Percentiles rank a stretch among this genome's conserved stretches.
These are phyloP conservation scores for Quercus engelmannii DNA, from an alignment of 306 rosid genomes.

Conservation along the genomic window DNA sequence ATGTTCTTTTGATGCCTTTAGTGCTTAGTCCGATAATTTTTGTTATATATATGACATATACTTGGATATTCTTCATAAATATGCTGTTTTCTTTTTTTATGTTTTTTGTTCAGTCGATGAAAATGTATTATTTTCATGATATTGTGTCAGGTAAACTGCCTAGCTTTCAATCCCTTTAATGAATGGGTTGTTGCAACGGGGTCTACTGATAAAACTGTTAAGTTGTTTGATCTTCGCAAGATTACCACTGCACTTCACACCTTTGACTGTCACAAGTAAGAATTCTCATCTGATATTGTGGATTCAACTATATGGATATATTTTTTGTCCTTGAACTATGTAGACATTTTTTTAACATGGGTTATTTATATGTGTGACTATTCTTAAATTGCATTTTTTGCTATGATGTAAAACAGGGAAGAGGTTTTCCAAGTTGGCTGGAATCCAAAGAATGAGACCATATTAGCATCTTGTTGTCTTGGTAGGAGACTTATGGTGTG, in stretches of 20 bases:
- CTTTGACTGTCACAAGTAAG: conserved; percentile 92
- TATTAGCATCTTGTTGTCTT: conserved; percentile 94
- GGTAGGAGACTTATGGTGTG: conserved; percentile 99
- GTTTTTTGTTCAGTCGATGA: conserved; percentile 4
- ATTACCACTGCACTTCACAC: conserved; percentile 74
- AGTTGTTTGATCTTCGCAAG: conserved; percentile 89
- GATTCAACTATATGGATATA: conserved; percentile 2
- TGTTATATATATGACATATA: background rate
- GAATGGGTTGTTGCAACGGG: conserved; percentile 99
- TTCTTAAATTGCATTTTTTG: conserved; percentile 20
- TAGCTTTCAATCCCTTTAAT: conserved; percentile 95
- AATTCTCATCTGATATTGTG: conserved; percentile 8
- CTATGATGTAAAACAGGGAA: conserved; percentile 53
- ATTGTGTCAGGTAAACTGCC: conserved; percentile 75
- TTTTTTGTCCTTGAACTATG: background rate
- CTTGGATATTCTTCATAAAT: background rate
- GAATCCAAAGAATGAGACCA: conserved; percentile 96
- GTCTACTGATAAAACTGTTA: conserved; percentile 96
- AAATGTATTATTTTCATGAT: background rate
- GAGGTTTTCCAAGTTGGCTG: conserved; percentile 99
- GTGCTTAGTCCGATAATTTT: background rate
- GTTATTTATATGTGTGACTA: background rate
- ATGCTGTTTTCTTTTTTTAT: background rate
- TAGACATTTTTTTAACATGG: too few species aligned
- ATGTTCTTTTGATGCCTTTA: conserved; percentile 13